These are phyloP conservation scores for Pseudogymnoascus sp. DNA, from an alignment of 2,329 filamentous ascomycete genomes.

Conservation along the genomic window DNA sequence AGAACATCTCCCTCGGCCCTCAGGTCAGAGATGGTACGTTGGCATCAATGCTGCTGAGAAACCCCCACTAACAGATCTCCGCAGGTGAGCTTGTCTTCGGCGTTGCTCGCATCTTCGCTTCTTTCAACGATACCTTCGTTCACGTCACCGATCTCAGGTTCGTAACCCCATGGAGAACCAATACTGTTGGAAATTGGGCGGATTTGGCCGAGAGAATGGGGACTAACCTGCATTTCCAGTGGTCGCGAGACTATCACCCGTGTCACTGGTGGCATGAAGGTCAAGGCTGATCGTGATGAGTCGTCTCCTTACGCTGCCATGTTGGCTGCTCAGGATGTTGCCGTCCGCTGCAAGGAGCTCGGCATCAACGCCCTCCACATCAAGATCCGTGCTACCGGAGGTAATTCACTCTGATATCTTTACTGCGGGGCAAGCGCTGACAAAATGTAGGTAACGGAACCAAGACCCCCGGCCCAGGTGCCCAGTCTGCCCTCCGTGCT, in stretches of 20 bases:
- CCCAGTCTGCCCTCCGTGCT: slow-evolving; percentile 97
- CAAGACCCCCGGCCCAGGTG: slow-evolving; percentile 99
- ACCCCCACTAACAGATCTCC: slow-evolving; percentile 11
- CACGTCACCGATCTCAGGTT: slow-evolving; percentile 98
- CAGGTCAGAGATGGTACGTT: slow-evolving; percentile 86
- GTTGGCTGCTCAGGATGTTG: slow-evolving; percentile 99
- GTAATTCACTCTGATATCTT: slow-evolving; percentile 38
- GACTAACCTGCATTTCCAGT: slow-evolving; percentile 69
- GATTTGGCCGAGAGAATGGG: slow-evolving; percentile 34
- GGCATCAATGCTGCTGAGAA: slow-evolving; percentile 13
- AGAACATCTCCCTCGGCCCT: slow-evolving; percentile 98
- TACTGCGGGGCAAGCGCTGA: neutral
- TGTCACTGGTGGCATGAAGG: slow-evolving; percentile 99
- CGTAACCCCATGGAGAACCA: slow-evolving; percentile 33
- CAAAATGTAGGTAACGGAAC: slow-evolving; percentile 74
- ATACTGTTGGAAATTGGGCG: slow-evolving; percentile 16
- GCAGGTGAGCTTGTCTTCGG: slow-evolving; percentile 70
- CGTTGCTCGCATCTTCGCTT: slow-evolving; percentile 73
- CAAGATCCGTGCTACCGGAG: slow-evolving; percentile 99
- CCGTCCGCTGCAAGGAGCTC: slow-evolving; percentile 77
- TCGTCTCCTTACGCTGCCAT: slow-evolving; percentile 99
- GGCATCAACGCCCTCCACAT: slow-evolving; percentile 96
- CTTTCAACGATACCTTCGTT: slow-evolving; percentile 67
- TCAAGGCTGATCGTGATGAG: slow-evolving; percentile 99
- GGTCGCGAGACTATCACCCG: slow-evolving; percentile 99